A percentile compares a stretch with the other conserved stretches of the same genome.
Evolutionary conservation across 306 rosid species (phyloP).

Genomic region (Inga leiocalycina): DNA sequence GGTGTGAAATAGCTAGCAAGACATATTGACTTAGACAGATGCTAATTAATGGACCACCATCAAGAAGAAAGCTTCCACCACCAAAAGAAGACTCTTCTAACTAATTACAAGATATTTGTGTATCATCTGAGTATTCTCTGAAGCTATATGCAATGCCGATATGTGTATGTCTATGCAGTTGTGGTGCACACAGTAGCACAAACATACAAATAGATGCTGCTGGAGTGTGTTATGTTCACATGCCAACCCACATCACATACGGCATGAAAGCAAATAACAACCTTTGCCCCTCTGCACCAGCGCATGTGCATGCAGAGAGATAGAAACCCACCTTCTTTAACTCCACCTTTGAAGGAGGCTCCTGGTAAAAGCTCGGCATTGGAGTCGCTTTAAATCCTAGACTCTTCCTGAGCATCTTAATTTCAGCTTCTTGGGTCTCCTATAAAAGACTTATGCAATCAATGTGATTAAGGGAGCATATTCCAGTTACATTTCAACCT

Average conservation of each 20-base stretch:
- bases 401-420: constrained; percentile 70
- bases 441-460: constrained; percentile 31
- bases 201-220: background rate
- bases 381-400: constrained; percentile 76
- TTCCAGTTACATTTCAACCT: constrained; percentile 5
- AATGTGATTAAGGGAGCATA: constrained; percentile 18
- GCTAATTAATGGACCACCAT: background rate
- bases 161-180: background rate
- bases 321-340: constrained; percentile 59
- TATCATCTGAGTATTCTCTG: constrained; percentile 22
- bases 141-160: constrained; percentile 1
- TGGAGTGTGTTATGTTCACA: too few species aligned
- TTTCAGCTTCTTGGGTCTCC: constrained; percentile 86
- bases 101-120: background rate
- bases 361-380: constrained; percentile 77
- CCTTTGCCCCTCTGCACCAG: background rate
- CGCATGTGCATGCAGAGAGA: background rate
- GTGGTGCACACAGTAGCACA: constrained; percentile 14
- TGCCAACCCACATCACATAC: background rate
- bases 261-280: constrained; percentile 20
- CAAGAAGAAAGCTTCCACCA: constrained; percentile 30
- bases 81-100: background rate
- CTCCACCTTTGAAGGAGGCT: constrained; percentile 74
- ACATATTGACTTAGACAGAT: background rate
- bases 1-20: constrained; percentile 1